A percentile compares a stretch with the other conserved stretches of the same genome.
These are phyloP conservation scores for Triticum monococcum DNA, from an alignment of 176 grass and related monocot species.

Conservation along the genomic window DNA sequence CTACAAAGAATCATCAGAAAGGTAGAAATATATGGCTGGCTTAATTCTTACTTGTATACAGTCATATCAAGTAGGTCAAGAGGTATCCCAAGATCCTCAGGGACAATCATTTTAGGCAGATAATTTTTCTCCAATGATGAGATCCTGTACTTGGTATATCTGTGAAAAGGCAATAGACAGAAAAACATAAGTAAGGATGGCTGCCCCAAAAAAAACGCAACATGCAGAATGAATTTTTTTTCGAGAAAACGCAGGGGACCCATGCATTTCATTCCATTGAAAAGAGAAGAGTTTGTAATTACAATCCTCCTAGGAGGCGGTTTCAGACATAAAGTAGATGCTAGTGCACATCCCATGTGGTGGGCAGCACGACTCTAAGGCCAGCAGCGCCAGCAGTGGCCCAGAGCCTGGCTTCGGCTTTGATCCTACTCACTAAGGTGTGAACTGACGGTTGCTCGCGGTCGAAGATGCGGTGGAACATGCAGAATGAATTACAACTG, in stretches of 20 bases:
- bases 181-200: constrained; percentile 27
- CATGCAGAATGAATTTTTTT: neutral
- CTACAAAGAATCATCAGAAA: constrained; percentile 13
- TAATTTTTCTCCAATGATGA: constrained; percentile 93
- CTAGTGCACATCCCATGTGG: too few species aligned
- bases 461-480: neutral
- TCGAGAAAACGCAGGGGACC: too few species aligned
- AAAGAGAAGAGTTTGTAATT: too few species aligned
- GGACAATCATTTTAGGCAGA: constrained; percentile 83
- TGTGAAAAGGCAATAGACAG: constrained; percentile 31
- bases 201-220: constrained; percentile 16
- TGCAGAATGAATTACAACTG: constrained; percentile 2
- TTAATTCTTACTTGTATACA: constrained; percentile 81
- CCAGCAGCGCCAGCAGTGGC: too few species aligned
- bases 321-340: too few species aligned
- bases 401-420: too few species aligned
- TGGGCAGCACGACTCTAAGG: too few species aligned
- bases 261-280: too few species aligned
- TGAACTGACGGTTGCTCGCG: too few species aligned
- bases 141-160: constrained; percentile 90
- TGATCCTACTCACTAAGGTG: too few species aligned
- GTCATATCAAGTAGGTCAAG: constrained; percentile 96
- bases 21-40: constrained; percentile 32
- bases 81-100: constrained; percentile 93
- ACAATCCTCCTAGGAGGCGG: too few species aligned